phyloP scores from a whole-genome alignment of 2,329 filamentous ascomycete genomes.

The Graphium sp. region DNA sequence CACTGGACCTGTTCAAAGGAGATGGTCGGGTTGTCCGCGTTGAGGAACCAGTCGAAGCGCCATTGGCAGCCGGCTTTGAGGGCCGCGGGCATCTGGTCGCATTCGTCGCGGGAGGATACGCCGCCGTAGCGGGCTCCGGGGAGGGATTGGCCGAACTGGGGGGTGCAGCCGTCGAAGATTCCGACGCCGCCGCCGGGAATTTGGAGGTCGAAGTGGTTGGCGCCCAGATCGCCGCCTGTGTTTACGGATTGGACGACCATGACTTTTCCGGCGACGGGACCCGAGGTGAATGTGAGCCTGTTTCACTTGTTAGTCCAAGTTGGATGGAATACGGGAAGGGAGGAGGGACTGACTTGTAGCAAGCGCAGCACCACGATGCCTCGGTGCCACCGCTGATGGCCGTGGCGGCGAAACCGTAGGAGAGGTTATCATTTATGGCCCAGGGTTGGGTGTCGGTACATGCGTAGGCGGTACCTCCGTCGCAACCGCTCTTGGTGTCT shows the following conservation, averaged over 20 bases:
- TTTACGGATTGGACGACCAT: constrained; percentile 50
- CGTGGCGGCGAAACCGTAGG: constrained; percentile 51
- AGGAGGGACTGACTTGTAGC: constrained; percentile 25
- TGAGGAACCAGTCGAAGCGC: constrained; percentile 47
- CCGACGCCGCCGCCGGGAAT: constrained; percentile 38
- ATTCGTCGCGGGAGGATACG: constrained; percentile 30
- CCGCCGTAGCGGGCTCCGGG: constrained; percentile 40
- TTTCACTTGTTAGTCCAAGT: constrained; percentile 10
- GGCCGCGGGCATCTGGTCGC: constrained; percentile 30
- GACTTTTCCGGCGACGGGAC: constrained; percentile 36
- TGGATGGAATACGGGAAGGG: background rate
- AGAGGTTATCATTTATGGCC: constrained; percentile 36
- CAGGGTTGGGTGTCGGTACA: constrained; percentile 46
- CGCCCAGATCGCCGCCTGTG: constrained; percentile 37
- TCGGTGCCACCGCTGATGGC: constrained; percentile 36
- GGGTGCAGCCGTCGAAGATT: constrained; percentile 32
- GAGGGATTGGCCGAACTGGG: constrained; percentile 22
- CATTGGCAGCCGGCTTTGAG: constrained; percentile 42
- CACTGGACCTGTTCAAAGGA: constrained; percentile 38
- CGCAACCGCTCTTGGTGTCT: constrained; percentile 33
- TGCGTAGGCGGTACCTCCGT: constrained; percentile 38
- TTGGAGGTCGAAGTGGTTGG: constrained; percentile 41
- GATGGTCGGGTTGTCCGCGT: constrained; percentile 38
- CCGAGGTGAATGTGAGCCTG: constrained; percentile 32
- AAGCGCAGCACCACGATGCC: constrained; percentile 46